Evolutionary conservation across 1,284 basidiomycete genomes (phyloP).

Genomic region (Tilletia walkeri): DNA sequence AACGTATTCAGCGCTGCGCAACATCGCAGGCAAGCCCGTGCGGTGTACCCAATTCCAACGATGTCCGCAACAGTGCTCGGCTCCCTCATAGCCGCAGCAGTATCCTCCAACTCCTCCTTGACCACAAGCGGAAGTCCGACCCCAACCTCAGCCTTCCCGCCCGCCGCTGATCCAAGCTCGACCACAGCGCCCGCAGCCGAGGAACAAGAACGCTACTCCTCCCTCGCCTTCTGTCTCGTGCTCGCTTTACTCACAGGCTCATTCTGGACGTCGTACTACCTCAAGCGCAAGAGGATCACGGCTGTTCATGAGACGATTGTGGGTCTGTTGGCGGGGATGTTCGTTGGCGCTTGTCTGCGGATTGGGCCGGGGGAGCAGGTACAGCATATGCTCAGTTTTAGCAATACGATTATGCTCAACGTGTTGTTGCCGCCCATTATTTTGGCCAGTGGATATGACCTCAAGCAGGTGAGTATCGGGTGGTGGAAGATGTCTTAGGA

Average conservation of each 20-base stretch:
- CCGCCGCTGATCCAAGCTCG: conserved; percentile 12
- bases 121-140: background rate
- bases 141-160: conserved; percentile 11
- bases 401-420: conserved; percentile 97
- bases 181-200: conserved; percentile 42
- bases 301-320: conserved; percentile 96
- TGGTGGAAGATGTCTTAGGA: background rate
- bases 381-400: conserved; percentile 94
- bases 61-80: background rate
- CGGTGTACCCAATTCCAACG: background rate
- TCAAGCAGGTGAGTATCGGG: conserved; percentile 72
- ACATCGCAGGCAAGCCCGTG: too few species aligned
- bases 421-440: conserved; percentile 96
- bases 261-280: conserved; percentile 93
- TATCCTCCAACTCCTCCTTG: background rate
- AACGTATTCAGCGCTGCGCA: too few species aligned
- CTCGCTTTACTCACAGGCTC: conserved; percentile 89
- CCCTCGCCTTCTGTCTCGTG: conserved; percentile 64
- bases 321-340: conserved; percentile 88
- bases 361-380: conserved; percentile 90
- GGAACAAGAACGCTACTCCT: conserved; percentile 50
- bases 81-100: background rate
- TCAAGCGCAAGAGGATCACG: conserved; percentile 92
- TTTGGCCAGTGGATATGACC: conserved; percentile 93
- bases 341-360: conserved; percentile 85